These are phyloP conservation scores for Quercus tomentella DNA, from an alignment of 331 rosid species.

Conservation along the genomic window DNA sequence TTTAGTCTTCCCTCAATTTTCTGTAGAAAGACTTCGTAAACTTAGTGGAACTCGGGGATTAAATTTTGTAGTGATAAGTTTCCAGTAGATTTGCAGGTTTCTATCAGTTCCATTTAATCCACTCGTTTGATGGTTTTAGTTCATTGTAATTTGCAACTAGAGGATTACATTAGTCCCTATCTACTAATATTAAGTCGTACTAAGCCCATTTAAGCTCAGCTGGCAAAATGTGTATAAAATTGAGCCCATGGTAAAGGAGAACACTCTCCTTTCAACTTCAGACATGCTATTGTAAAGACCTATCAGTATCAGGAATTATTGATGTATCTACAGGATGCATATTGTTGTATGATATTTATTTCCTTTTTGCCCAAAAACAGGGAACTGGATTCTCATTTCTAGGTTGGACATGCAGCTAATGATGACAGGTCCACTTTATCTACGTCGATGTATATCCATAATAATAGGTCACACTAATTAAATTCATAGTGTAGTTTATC, in stretches of 20 bases:
- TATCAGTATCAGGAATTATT: not conserved
- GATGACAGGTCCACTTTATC: too few species aligned
- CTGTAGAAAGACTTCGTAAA: not conserved
- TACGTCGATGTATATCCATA: too few species aligned
- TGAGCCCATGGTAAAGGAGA: not conserved
- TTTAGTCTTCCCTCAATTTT: not conserved
- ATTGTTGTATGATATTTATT: too few species aligned
- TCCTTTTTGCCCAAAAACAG: too few species aligned
- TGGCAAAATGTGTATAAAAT: not conserved
- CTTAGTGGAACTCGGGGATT: not conserved
- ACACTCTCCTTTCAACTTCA: not conserved
- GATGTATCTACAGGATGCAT: too few species aligned
- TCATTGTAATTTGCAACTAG: not conserved
- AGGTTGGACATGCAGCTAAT: too few species aligned
- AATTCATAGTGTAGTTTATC: too few species aligned
- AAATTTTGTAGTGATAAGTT: not conserved
- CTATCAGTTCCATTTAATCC: not conserved
- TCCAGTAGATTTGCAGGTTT: not conserved
- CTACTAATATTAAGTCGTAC: not conserved
- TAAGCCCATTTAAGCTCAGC: not conserved
- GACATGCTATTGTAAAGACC: too few species aligned
- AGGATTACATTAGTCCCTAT: not conserved
- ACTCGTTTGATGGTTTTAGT: not conserved
- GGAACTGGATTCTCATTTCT: too few species aligned
- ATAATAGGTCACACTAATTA: too few species aligned